These are phyloP conservation scores for Clathrus columnatus DNA, from an alignment of 768 basidiomycete species.

Conservation along the genomic window DNA sequence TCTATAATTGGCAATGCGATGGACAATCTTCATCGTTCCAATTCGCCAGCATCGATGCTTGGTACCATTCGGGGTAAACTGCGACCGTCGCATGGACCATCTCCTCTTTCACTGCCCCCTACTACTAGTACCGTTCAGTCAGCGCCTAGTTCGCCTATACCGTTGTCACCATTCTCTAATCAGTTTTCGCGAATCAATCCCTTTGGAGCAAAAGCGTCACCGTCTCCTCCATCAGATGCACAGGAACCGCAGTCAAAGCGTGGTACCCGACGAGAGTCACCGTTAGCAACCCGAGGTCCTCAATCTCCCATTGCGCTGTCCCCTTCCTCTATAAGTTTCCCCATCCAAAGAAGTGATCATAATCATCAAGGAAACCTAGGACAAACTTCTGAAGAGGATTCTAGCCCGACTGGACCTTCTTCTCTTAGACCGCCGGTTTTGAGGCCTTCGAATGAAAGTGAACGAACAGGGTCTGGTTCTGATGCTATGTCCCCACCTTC, in stretches of 20 bases:
- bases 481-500: conserved; percentile 33
- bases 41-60: neutral
- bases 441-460: conserved; percentile 4
- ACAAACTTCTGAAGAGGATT: neutral
- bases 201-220: neutral
- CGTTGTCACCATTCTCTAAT: neutral
- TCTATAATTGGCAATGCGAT: neutral
- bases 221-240: neutral
- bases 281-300: neutral
- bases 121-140: conserved; percentile 16
- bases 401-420: neutral
- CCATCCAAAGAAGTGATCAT: neutral
- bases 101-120: conserved; percentile 27
- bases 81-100: conserved; percentile 16
- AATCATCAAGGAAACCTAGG: neutral
- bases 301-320: neutral
- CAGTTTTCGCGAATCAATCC: neutral
- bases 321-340: neutral
- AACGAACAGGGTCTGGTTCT: conserved; percentile 25
- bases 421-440: conserved; percentile 7
- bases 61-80: neutral
- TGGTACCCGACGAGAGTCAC: neutral
- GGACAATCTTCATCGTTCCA: neutral
- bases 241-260: neutral
- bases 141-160: neutral